A percentile compares a stretch with the other conserved stretches of the same genome.
phyloP scores from a whole-genome alignment of 345 rosid genomes.

The Physaria fendleri region DNA sequence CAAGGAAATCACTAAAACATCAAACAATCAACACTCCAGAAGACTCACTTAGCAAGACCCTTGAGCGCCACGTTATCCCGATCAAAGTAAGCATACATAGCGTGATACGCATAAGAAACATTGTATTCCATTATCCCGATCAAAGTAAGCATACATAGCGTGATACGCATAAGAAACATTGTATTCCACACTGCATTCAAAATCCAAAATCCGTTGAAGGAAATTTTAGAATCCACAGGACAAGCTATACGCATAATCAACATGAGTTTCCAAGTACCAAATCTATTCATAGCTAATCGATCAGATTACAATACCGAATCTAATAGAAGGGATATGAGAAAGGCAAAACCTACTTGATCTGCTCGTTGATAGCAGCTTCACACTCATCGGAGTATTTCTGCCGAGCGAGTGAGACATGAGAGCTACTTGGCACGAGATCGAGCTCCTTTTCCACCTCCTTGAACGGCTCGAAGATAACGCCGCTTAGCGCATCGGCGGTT shows the following conservation, averaged over 20 bases:
- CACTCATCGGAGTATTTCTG: slow-evolving; percentile 60
- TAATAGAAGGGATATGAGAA: background rate
- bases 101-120: slow-evolving; percentile 87
- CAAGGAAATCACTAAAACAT: background rate
- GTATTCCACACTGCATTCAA: slow-evolving; percentile 71
- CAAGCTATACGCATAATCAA: background rate
- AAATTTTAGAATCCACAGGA: background rate
- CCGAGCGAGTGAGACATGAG: slow-evolving; percentile 72
- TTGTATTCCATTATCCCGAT: slow-evolving; percentile 93
- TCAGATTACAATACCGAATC: background rate
- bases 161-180: slow-evolving; percentile 88
- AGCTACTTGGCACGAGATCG: slow-evolving; percentile 64
- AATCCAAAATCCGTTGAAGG: background rate
- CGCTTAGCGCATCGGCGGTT: slow-evolving; percentile 26
- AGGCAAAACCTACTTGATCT: slow-evolving; percentile 63
- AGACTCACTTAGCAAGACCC: slow-evolving; percentile 85
- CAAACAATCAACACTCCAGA: background rate
- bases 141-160: slow-evolving; percentile 85
- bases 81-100: slow-evolving; percentile 85
- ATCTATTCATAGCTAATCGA: slow-evolving; percentile 2
- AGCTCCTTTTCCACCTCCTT: slow-evolving; percentile 93
- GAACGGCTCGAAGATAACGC: slow-evolving; percentile 83
- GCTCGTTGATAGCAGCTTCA: slow-evolving; percentile 82
- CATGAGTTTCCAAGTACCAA: background rate
- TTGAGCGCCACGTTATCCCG: slow-evolving; percentile 82